Evolutionary conservation across 345 rosid genomes (phyloP).

Genomic region (Lumnitzera racemosa): DNA sequence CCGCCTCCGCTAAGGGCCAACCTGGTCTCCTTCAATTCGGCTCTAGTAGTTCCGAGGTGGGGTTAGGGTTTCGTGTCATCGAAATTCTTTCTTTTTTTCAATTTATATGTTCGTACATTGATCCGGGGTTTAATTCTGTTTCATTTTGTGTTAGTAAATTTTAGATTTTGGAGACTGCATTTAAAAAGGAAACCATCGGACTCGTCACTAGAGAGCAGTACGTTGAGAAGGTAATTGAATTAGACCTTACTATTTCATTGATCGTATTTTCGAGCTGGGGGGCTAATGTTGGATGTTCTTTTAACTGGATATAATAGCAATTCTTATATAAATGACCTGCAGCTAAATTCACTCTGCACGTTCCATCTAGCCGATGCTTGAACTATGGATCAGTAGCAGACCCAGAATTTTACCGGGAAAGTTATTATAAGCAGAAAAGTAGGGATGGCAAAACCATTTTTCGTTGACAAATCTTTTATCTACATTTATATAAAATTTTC

Average conservation of each 20-base stretch:
- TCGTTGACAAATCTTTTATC: too few species aligned
- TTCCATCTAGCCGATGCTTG: too few species aligned
- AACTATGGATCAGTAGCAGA: too few species aligned
- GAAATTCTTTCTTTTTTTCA: not conserved
- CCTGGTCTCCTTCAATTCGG: slow-evolving; percentile 99
- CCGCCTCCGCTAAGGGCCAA: slow-evolving; percentile 73
- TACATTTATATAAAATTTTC: too few species aligned
- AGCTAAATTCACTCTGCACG: too few species aligned
- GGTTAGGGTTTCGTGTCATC: slow-evolving; percentile 1
- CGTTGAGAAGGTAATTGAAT: slow-evolving; percentile 78
- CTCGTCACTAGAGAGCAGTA: slow-evolving; percentile 95
- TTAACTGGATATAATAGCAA: not conserved
- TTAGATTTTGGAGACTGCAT: slow-evolving; percentile 93
- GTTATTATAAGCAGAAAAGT: too few species aligned
- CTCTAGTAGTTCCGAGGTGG: slow-evolving; percentile 87
- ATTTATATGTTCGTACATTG: not conserved
- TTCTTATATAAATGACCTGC: too few species aligned
- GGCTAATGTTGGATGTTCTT: not conserved
- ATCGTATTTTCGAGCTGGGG: too few species aligned
- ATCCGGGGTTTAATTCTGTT: not conserved
- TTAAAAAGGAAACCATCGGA: slow-evolving; percentile 97
- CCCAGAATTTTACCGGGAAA: too few species aligned
- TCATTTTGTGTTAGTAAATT: not conserved
- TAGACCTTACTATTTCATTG: not conserved
- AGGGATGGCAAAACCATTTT: too few species aligned